Base-by-base conservation (phyloP, 352 stramenopile species). In the Halophytophthora polymorphica region DNA sequence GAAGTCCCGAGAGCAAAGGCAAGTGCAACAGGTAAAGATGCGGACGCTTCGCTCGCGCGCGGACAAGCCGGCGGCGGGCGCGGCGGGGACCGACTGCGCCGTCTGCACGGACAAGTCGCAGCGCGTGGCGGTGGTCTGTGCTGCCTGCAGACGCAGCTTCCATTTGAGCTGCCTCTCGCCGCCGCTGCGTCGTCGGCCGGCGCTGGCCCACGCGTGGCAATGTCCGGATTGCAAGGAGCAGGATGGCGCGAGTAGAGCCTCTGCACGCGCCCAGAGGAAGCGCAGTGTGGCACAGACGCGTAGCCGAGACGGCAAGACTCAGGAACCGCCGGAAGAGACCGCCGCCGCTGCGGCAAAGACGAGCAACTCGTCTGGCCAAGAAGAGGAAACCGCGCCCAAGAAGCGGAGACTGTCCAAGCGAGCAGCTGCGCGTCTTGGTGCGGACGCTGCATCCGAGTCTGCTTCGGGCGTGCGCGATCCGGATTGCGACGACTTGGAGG, bases 151-250 rank as follows among this genome's bases (percentile, higher is more conserved):
- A 2, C 53, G 58, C 22, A 33, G 53, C 12, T 87, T 74, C 56
- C 81, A 91, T 33, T 50, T 92, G 55, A 33, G 58, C 12, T 92
- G 81, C 54, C 61, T 76, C n/a, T 45, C 47, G 21, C 81, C 81
- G 42, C 65, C 71, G 34, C 56, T 86, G 35, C 69, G 66, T 39
- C 75, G 76, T 1, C 71, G 73, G 0, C 77, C 77, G 8, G 53
- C 50, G 45, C 40, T 67, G 31, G 62, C 41, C 15, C 59, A 69
- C 25, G 50, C 47, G 1, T 89, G 77, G 81, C 45, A 58, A 23
- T 90, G 80, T 43, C 18, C 45, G 8, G 33, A 40, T 17, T 90
- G 78, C 31, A 49, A 45, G 25, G 18, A 37, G 12, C 2, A 43
- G 11, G 29, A 6, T 21, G 28, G 6, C 7, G 49, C 12, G 13